These are phyloP conservation scores for Mortierella polycephala DNA, from an alignment of 371 early-diverging fungal species.

Conservation along the genomic window DNA sequence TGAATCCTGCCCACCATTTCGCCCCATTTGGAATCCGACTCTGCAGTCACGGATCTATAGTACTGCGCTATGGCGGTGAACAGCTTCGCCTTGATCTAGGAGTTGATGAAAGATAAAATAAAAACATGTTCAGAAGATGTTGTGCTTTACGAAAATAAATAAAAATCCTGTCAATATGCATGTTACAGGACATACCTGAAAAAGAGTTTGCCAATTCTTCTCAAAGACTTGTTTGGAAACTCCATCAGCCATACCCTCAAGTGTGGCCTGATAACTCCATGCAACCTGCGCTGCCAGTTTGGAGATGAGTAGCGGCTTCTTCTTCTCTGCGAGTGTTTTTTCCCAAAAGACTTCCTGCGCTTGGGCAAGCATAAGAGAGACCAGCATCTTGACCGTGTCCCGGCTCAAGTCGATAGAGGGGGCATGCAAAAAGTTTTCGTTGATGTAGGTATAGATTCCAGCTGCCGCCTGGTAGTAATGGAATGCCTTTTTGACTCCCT, in stretches of 20 bases:
- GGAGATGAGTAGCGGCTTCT: slow-evolving; percentile 83
- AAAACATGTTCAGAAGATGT: background rate
- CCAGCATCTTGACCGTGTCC: slow-evolving; percentile 86
- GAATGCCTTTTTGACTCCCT: slow-evolving; percentile 83
- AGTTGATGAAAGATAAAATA: background rate
- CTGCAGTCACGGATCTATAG: slow-evolving; percentile 82
- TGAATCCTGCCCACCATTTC: slow-evolving; percentile 82
- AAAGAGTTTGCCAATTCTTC: slow-evolving; percentile 72
- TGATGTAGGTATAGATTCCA: slow-evolving; percentile 92
- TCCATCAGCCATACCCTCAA: slow-evolving; percentile 74
- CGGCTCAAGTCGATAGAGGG: slow-evolving; percentile 92
- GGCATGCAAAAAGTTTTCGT: slow-evolving; percentile 96
- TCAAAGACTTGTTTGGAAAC: slow-evolving; percentile 70
- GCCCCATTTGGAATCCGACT: slow-evolving; percentile 85
- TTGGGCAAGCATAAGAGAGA: slow-evolving; percentile 90
- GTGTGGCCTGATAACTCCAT: slow-evolving; percentile 75
- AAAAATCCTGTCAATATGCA: background rate
- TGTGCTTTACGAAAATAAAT: background rate
- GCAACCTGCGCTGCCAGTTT: slow-evolving; percentile 92
- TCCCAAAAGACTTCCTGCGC: slow-evolving; percentile 95
- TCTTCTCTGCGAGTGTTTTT: slow-evolving; percentile 86
- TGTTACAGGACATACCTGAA: slow-evolving; percentile 58
- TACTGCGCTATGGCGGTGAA: slow-evolving; percentile 87
- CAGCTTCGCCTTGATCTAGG: slow-evolving; percentile 84
- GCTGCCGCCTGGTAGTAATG: slow-evolving; percentile 94